Conservation (phyloP, 495 filamentous ascomycete species). For the Penicillium coffeae region DNA sequence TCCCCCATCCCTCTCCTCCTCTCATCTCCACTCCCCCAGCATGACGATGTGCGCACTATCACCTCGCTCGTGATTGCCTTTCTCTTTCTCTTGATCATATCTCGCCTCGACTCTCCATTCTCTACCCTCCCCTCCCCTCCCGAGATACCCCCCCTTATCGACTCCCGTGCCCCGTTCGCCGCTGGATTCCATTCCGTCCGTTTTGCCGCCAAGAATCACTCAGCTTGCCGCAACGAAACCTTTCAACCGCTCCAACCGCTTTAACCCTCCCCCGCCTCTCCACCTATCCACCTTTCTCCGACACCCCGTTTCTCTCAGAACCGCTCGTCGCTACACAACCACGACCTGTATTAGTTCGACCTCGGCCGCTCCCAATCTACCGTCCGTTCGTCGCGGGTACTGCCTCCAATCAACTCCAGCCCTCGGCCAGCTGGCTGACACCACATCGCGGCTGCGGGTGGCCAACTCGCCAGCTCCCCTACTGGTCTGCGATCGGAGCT, state of each 20-base stretch:
- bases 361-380: conserved; percentile 8
- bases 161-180: background rate
- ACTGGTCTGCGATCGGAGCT: conserved; percentile 19
- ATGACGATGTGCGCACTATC: conserved; percentile 29
- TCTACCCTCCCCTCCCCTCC: background rate
- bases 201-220: background rate
- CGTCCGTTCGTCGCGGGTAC: conserved; percentile 17
- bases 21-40: conserved; percentile 33
- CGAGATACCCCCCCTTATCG: background rate
- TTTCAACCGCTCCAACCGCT: conserved; percentile 11
- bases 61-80: conserved; percentile 1
- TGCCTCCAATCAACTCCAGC: conserved; percentile 12
- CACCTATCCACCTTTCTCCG: conserved; percentile 1
- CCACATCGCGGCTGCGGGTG: conserved; percentile 24
- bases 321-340: conserved; percentile 5
- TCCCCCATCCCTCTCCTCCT: conserved; percentile 21
- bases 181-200: background rate
- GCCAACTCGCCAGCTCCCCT: conserved; percentile 17
- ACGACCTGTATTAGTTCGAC: background rate
- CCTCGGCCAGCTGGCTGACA: conserved; percentile 26
- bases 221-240: conserved; percentile 12
- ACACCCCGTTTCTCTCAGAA: conserved; percentile 2
- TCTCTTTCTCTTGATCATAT: background rate
- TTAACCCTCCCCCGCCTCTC: conserved; percentile 7
- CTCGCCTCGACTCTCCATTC: background rate